Evolutionary conservation across 139 green algal species (phyloP).

Genomic region (Chlamydomonas asymmetrica): DNA sequence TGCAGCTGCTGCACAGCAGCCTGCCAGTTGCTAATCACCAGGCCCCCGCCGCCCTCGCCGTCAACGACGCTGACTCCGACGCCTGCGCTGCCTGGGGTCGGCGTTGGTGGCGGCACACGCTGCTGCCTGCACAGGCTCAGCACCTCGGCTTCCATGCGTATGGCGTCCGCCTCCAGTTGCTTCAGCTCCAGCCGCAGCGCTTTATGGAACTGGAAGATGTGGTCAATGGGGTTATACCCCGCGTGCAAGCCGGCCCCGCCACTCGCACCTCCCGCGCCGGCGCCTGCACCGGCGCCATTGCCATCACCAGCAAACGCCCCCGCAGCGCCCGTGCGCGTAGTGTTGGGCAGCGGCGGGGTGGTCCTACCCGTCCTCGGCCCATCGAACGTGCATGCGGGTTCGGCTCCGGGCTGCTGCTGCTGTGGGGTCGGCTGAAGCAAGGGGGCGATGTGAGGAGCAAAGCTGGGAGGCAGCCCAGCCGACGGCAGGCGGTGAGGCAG

Average conservation of each 20-base stretch:
- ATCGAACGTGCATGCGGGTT: neutral
- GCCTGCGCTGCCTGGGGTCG: neutral
- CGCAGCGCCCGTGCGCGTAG: no score
- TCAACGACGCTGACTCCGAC: neutral
- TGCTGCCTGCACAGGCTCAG: neutral
- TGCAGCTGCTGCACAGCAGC: conserved; percentile 72
- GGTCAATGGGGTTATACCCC: conserved; percentile 86
- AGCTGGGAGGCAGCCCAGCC: no score
- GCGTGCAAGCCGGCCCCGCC: neutral
- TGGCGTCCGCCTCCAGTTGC: conserved; percentile 78
- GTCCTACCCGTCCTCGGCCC: neutral
- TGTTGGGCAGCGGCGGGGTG: no score
- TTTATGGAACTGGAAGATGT: conserved; percentile 96
- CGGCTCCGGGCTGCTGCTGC: conserved; percentile 5
- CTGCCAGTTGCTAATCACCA: conserved; percentile 2
- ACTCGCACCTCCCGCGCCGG: neutral
- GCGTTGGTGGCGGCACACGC: neutral
- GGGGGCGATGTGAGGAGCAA: no score
- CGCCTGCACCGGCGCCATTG: no score
- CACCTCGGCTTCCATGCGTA: conserved; percentile 47
- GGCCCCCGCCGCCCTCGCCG: neutral
- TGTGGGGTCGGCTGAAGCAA: no score
- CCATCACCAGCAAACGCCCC: no score
- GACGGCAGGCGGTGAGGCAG: neutral
- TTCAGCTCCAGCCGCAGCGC: conserved; percentile 78